Conservation (phyloP, 1,284 basidiomycete genomes). For the Fomitopsis palustris region DNA sequence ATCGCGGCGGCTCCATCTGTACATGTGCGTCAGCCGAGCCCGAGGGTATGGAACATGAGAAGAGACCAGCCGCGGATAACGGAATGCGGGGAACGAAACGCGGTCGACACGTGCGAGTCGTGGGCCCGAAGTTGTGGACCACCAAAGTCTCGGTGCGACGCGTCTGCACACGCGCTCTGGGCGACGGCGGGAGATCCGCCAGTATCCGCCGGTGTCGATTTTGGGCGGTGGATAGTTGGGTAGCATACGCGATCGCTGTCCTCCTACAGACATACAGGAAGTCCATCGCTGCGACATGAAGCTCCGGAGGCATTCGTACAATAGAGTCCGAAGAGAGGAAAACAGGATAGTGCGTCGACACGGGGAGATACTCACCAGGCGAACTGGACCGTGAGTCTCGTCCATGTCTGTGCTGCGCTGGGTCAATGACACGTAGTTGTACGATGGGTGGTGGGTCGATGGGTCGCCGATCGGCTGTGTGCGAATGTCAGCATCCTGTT, state of each 20-base stretch:
- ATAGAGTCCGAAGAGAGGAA: background rate
- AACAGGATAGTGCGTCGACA: background rate
- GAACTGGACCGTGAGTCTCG: conserved; percentile 26
- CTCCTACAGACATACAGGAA: background rate
- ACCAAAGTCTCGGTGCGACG: background rate
- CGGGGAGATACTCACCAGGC: conserved; percentile 20
- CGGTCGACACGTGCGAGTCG: conserved; percentile 3
- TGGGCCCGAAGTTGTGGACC: background rate
- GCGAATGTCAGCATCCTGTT: conserved; percentile 3
- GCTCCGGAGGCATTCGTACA: background rate
- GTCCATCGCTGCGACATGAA: background rate
- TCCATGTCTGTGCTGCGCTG: conserved; percentile 36
- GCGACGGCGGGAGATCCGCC: too few species aligned
- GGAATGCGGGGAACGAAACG: background rate
- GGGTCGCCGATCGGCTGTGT: conserved; percentile 81
- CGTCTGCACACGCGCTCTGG: background rate
- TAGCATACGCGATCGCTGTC: background rate
- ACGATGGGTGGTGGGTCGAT: conserved; percentile 97
- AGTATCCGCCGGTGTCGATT: background rate
- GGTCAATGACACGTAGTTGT: conserved; percentile 87
- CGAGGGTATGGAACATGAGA: background rate
- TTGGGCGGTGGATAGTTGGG: background rate
- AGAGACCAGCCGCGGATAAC: background rate
- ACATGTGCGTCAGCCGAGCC: background rate
- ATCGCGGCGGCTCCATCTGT: conserved; percentile 17